A percentile compares a stretch with the other conserved stretches of the same genome.
Conservation (phyloP, 2,329 filamentous ascomycete species). For the Pyrenochaeta sp. region DNA sequence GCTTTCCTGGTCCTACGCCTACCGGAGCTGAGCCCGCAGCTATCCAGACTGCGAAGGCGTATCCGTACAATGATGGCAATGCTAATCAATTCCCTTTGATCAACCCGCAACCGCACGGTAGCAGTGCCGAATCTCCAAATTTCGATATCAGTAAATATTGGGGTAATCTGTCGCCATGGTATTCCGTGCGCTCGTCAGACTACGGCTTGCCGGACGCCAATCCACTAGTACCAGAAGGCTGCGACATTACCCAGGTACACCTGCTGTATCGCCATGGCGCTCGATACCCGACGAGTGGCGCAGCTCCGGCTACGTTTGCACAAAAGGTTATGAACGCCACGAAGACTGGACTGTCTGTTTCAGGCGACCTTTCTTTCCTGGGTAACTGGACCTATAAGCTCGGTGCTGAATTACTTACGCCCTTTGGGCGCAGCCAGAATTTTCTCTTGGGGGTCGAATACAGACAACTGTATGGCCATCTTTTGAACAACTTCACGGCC, state of each 20-base stretch:
- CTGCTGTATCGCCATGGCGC: constrained; percentile 43
- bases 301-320: constrained; percentile 34
- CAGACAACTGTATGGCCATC: constrained; percentile 53
- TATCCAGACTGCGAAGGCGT: constrained; percentile 37
- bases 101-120: constrained; percentile 31
- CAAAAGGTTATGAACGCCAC: constrained; percentile 37
- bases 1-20: constrained; percentile 41
- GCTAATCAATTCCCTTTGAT: constrained; percentile 34
- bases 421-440: constrained; percentile 47
- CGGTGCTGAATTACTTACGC: constrained; percentile 41
- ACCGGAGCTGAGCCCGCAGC: constrained; percentile 38
- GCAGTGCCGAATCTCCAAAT: constrained; percentile 17
- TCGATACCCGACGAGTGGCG: constrained; percentile 39
- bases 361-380: constrained; percentile 38
- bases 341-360: constrained; percentile 32
- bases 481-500: constrained; percentile 56
- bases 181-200: constrained; percentile 37
- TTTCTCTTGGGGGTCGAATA: constrained; percentile 54
- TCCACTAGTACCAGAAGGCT: constrained; percentile 37
- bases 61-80: constrained; percentile 38
- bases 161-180: constrained; percentile 44
- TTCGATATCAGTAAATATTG: constrained; percentile 43
- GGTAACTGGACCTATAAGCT: constrained; percentile 40
- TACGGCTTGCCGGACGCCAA: constrained; percentile 38
- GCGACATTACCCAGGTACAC: constrained; percentile 39